Evolutionary conservation across 345 rosid genomes (phyloP).

Genomic region (Citrus reticulata): DNA sequence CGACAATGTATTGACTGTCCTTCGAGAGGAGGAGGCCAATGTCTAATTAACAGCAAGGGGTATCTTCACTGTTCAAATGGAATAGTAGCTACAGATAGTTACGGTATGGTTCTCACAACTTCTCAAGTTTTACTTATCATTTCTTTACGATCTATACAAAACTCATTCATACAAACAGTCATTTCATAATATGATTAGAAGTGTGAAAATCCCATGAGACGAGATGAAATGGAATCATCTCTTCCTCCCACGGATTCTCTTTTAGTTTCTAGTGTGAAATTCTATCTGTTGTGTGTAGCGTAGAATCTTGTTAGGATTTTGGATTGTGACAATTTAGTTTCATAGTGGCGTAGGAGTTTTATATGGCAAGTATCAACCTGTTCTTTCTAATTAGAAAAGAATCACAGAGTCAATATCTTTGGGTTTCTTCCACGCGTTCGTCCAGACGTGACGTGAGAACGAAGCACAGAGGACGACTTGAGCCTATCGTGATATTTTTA

Average conservation of each 20-base stretch:
- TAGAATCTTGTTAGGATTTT: too few species aligned
- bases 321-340: not conserved
- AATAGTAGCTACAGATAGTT: not conserved
- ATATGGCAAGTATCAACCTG: not conserved
- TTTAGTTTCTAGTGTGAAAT: too few species aligned
- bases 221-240: not conserved
- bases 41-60: not conserved
- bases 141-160: not conserved
- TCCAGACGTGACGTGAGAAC: not conserved
- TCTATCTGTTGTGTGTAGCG: too few species aligned
- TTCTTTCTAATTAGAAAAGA: not conserved
- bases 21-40: slow-evolving; percentile 6
- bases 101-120: not conserved
- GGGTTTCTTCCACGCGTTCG: not conserved
- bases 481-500: not conserved
- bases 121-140: not conserved
- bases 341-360: too few species aligned
- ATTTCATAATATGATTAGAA: too few species aligned
- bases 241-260: too few species aligned
- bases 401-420: not conserved
- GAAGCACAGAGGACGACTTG: not conserved
- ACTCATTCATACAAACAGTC: too few species aligned
- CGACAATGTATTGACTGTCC: not conserved
- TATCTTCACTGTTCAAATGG: not conserved
- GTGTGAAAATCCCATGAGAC: too few species aligned